Base-by-base conservation (phyloP, 2,329 filamentous ascomycete species). In the Massarina eburnea region DNA sequence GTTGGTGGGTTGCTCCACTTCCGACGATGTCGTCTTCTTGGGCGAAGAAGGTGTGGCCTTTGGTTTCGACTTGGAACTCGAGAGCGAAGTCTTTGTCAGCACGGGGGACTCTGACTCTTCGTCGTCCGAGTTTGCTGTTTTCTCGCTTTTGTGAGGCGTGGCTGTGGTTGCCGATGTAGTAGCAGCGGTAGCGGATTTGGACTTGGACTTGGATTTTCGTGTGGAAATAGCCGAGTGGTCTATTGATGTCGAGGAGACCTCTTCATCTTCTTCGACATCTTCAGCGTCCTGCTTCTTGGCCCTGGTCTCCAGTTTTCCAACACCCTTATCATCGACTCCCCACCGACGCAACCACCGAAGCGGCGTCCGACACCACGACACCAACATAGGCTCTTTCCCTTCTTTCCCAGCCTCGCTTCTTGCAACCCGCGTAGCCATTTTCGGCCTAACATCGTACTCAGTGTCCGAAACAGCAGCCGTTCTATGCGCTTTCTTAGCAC, bases 201-300 rank as follows among this genome's bases (percentile, higher is more conserved):
- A 7, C 24, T 26, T 26, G 24, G 24, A 7, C 24, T 30, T 30
- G 6, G 27, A 14, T 30, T 30, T 30, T 37, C 34, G 32, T 35
- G 15, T n/a, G 27, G 27, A 30, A 14, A 30, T 8, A 8, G 24
- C 12, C 27, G 27, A 14, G 12, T 30, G 27, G 5, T 5, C 9
- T 14, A 30, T 30, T 14, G 27, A 14, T 8, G 12, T 30, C 12
- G 27, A 14, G 12, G 4, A 20, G 6, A n/a, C 8, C n/a, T 15
- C 18, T 21, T 18, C 34, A 14, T 37, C 34, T 20, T 21, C 18
- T 37, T 21, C 2, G 17, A 17, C 34, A 21, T 6, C 17, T 12
- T 37, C 42, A 15, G 27, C 17, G 6, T 44, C 35, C 18, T 44
- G 41, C 3, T 41, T 34, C 18, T 18, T 9, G 15, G 36, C 26